Evolutionary conservation across 192 early-diverging fungal genomes (phyloP).

Genomic region (Coemansia sp.): DNA sequence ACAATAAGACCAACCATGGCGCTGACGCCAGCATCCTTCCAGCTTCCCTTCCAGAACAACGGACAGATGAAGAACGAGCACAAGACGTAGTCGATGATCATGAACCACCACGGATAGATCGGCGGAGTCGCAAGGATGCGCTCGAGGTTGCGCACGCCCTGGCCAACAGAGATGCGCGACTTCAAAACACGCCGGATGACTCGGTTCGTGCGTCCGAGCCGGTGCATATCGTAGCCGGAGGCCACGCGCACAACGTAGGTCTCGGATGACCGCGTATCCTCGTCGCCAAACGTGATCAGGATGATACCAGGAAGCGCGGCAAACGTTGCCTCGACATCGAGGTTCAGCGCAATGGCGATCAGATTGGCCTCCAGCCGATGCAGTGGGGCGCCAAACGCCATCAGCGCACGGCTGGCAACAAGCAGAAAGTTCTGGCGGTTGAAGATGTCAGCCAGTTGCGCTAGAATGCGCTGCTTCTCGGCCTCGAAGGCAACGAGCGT

Average conservation of each 20-base stretch:
- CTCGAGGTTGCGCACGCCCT: conserved; percentile 65
- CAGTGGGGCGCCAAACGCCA: conserved; percentile 68
- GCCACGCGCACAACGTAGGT: conserved; percentile 67
- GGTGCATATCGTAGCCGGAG: conserved; percentile 69
- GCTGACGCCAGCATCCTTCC: conserved; percentile 65
- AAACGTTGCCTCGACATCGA: conserved; percentile 66
- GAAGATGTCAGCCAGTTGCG: conserved; percentile 67
- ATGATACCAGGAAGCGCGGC: conserved; percentile 72
- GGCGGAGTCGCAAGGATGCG: conserved; percentile 58
- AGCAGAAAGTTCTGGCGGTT: conserved; percentile 68
- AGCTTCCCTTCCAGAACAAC: conserved; percentile 70
- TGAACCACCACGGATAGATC: conserved; percentile 62
- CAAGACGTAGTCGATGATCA: conserved; percentile 58
- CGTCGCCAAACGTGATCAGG: conserved; percentile 71
- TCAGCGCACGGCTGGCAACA: conserved; percentile 63
- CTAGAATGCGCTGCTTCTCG: conserved; percentile 50
- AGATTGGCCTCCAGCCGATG: conserved; percentile 69
- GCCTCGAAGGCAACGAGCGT: conserved; percentile 40
- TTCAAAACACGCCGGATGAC: conserved; percentile 66
- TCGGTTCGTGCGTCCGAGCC: conserved; percentile 64
- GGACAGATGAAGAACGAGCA: conserved; percentile 62
- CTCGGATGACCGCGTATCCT: conserved; percentile 70
- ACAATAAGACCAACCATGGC: conserved; percentile 58
- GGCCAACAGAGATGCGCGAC: conserved; percentile 61
- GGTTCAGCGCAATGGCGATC: conserved; percentile 60